Base-by-base conservation (phyloP, 2,329 filamentous ascomycete species). In the Teratosphaeriaceae sp. region DNA sequence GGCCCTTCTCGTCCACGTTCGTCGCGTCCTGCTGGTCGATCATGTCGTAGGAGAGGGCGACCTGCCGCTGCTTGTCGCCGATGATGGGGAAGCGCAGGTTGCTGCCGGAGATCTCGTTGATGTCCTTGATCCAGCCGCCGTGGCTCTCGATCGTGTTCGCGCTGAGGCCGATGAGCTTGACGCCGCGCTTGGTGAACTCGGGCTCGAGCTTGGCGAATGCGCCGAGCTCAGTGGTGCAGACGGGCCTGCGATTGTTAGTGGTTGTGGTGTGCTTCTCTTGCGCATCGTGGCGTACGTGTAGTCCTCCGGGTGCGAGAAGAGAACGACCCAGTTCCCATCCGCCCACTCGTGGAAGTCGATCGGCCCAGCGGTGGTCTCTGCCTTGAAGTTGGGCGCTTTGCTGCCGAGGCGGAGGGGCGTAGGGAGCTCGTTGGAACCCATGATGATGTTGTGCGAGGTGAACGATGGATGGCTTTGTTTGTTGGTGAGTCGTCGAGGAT, bases 311-410 rank as follows among this genome's bases (percentile, higher is more conserved):
- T 85, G 80, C 34, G 80, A 84, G 74, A 85, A 85, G 53, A 85
- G 73, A 50, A 85, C 72, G 47, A 80, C 77, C 80, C 80, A 85
- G 55, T 73, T 79, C 69, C 82, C 72, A 57, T 79, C 80, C 53
- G 84, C 82, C 71, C 78, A 85, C 55, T 83, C 70, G 69, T 85
- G 81, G 73, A 85, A 85, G 66, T 83, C 80, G 42, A 48, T 48
- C n/a, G 45, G 45, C n/a, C 38, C 81, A 50, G 71, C 62, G 51
- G 81, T 84, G 55, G 81, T 83, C 58, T 82, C 74, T 48, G 81
- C 79, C 56, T 81, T 66, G 72, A 85, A 84, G 71, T 85, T 78
- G 55, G 81, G 81, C 58, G 80, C 81, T 8, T 27, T 39, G 37
- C 37, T 39, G 13, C 37, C 37, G 5, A 39, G 37, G 37, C 37